Conservation (phyloP, 1,284 basidiomycete genomes). For the Ustilago crameri region DNA sequence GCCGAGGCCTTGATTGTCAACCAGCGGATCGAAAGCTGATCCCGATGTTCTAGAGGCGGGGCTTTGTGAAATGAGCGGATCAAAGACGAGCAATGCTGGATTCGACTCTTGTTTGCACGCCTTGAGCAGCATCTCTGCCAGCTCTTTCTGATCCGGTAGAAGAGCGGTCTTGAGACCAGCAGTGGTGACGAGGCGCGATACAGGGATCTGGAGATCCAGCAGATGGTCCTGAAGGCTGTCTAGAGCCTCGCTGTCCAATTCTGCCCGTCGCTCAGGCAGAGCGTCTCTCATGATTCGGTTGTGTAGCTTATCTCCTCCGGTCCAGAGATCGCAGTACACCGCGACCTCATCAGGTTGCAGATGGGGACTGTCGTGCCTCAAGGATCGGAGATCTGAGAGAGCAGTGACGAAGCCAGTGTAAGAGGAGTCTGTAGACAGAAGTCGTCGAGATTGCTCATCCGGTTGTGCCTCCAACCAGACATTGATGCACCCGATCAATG, state of each 20-base stretch:
- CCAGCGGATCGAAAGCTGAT: conserved; percentile 5
- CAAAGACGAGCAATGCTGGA: conserved; percentile 36
- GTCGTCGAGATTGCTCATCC: conserved; percentile 5
- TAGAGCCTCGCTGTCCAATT: conserved; percentile 13
- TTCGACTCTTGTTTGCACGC: conserved; percentile 19
- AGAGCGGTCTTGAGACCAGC: conserved; percentile 3
- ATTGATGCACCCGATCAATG: conserved; percentile 28
- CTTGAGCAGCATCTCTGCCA: conserved; percentile 32
- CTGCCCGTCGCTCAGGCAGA: conserved; percentile 6
- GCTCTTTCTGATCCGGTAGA: conserved; percentile 24
- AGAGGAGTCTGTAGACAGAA: conserved; percentile 7
- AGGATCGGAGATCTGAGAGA: conserved; percentile 18
- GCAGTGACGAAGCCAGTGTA: conserved; percentile 33
- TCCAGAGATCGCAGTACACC: background rate
- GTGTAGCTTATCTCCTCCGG: background rate
- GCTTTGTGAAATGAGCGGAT: conserved; percentile 27
- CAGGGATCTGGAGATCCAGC: conserved; percentile 37
- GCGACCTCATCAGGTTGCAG: background rate
- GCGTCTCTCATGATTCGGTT: background rate
- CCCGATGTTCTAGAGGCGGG: background rate
- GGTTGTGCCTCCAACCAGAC: conserved; percentile 25
- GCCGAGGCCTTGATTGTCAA: conserved; percentile 73
- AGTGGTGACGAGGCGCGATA: conserved; percentile 15
- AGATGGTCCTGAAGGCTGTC: conserved; percentile 28
- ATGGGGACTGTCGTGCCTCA: background rate